Base-by-base conservation (phyloP, 2,329 filamentous ascomycete genomes). In the Colletotrichum truncatum region DNA sequence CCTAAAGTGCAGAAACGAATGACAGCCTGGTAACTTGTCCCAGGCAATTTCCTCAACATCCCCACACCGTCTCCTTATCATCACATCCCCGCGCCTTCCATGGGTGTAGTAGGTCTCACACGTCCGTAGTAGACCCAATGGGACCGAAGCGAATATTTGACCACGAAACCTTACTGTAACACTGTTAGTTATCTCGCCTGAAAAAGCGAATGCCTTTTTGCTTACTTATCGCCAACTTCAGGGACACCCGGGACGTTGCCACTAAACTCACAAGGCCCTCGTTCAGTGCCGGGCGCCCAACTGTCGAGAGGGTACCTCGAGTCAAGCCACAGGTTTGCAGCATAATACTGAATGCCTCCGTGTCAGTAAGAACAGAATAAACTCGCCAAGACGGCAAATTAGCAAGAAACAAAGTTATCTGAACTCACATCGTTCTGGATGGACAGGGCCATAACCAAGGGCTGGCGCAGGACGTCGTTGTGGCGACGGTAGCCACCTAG, bases 141-240 rank as follows among this genome's bases (percentile, higher is more conserved):
- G 81, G 77, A 7, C 82, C 82, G 63, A 80, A 77, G 71, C 78
- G 82, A 73, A 85, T 83, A 74, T 84, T 83, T 43, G 81, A 83
- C 73, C 77, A 85, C 16, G 74, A 72, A 32, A 85, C 82, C 61
- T 75, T 75, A 38, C 81, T 74, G 16, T 30, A 14, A 1, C 8
- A 16, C 12, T 6, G 38, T 57, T 8, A 18, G 32, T 26, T 6
- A 39, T 23, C 18, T 28, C 25, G 3, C 30, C 30, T 9, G 18
- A 23, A 10, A 10, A 7, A 39, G n/a, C 36, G 14, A 8, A 5
- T 7, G 5, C 7, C 4, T 8, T n/a, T 16, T 16, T 39, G 8
- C 1, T 39, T 8, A n/a, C 5, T 1, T 11, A 18, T 14, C 18
- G 39, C 10, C 39, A 41, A 11, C 3, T 12, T 11, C 38, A 1